Evolutionary conservation across 2,329 filamentous ascomycete genomes (phyloP).

Genomic region (Podosphaera fusca): DNA sequence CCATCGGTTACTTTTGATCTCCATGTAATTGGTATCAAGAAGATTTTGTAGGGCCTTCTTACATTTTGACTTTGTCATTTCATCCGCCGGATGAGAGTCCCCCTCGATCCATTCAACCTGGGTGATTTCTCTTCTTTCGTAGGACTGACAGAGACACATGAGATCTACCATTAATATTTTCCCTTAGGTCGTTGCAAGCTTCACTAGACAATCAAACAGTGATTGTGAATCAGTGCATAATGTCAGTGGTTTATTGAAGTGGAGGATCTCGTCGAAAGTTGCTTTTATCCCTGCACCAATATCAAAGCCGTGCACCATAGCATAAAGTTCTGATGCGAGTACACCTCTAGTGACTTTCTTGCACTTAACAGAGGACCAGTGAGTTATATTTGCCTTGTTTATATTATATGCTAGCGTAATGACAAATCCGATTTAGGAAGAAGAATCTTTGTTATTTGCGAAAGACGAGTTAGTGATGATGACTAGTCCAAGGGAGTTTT

Average conservation of each 20-base stretch:
- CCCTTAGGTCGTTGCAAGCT: neutral
- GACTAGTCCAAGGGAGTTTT: neutral
- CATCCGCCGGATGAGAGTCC: too few relatives aligned
- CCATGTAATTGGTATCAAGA: too few relatives aligned
- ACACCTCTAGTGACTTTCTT: too few relatives aligned
- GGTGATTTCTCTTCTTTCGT: neutral
- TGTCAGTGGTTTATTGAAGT: neutral
- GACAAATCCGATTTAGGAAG: neutral
- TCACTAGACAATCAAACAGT: neutral
- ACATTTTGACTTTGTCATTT: too few relatives aligned
- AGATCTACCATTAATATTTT: neutral
- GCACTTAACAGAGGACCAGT: too few relatives aligned
- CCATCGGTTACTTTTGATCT: neutral
- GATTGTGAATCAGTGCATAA: neutral
- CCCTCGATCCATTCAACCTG: too few relatives aligned
- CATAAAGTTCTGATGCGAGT: neutral
- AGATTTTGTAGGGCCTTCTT: too few relatives aligned
- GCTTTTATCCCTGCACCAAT: neutral
- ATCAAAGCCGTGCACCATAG: neutral
- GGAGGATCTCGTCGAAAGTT: neutral
- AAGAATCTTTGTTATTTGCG: neutral
- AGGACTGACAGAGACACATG: neutral
- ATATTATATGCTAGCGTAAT: neutral
- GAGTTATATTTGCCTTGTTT: neutral
- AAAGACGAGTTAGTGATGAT: neutral